A percentile compares a stretch with the other conserved stretches of the same genome.
Evolutionary conservation across 306 rosid genomes (phyloP).

Genomic region (Mucuna pruriens): DNA sequence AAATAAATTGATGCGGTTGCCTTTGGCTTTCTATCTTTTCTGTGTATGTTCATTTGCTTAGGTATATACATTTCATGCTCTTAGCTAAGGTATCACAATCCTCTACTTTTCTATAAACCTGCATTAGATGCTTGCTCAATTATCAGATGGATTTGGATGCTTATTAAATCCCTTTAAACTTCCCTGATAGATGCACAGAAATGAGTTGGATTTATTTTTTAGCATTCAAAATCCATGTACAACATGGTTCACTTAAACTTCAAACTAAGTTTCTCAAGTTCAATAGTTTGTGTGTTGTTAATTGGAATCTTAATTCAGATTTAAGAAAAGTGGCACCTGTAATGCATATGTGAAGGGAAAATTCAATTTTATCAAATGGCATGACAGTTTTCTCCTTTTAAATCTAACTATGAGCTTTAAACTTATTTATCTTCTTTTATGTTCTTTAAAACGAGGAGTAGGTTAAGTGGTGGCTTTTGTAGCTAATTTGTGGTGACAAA

Average conservation of each 20-base stretch:
- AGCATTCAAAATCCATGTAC: conserved; percentile 3
- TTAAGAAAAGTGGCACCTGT: neutral
- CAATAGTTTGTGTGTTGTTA: neutral
- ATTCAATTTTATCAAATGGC: neutral
- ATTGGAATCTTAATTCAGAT: conserved; percentile 27
- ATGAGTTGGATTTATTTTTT: neutral
- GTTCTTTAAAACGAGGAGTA: neutral
- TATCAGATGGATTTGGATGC: conserved; percentile 18
- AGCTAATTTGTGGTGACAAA: neutral
- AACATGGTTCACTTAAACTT: neutral
- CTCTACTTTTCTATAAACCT: neutral
- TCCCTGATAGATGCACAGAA: neutral
- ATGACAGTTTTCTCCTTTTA: neutral
- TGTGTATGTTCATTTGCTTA: neutral
- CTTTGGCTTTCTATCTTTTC: neutral
- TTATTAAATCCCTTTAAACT: neutral
- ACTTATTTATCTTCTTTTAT: neutral
- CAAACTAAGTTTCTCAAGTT: neutral
- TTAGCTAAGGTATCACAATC: neutral
- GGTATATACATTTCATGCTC: neutral
- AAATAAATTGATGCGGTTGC: conserved; percentile 11
- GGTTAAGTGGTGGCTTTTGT: neutral
- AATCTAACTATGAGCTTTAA: neutral
- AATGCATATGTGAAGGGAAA: neutral
- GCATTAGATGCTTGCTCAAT: conserved; percentile 10